Evolutionary conservation across 371 early-diverging fungal species (phyloP).

Genomic region (Mucor circinelloides): DNA sequence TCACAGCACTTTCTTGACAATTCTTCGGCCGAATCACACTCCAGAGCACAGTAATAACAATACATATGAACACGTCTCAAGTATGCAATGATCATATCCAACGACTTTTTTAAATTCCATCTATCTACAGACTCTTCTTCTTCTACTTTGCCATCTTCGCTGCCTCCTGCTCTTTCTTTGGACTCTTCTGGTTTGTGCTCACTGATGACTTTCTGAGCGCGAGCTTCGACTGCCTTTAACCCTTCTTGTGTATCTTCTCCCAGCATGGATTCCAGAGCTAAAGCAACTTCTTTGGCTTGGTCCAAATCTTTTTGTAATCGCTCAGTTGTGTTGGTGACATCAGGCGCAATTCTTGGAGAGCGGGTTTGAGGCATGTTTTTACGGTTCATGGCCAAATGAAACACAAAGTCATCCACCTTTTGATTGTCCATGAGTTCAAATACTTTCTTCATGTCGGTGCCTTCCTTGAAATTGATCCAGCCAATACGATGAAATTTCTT

Average conservation of each 20-base stretch:
- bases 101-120: conserved; percentile 54
- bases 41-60: conserved; percentile 92
- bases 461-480: conserved; percentile 89
- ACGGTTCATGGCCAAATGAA: conserved; percentile 72
- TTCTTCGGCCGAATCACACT: conserved; percentile 83
- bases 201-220: conserved; percentile 37
- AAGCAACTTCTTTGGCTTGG: conserved; percentile 65
- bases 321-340: conserved; percentile 59
- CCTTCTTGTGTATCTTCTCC: conserved; percentile 32
- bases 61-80: conserved; percentile 90
- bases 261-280: conserved; percentile 51
- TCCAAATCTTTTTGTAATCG: conserved; percentile 75
- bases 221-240: conserved; percentile 30
- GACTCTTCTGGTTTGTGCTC: conserved; percentile 9
- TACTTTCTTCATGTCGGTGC: conserved; percentile 77
- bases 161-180: conserved; percentile 9
- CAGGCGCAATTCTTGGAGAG: conserved; percentile 62
- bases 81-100: conserved; percentile 87
- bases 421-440: conserved; percentile 64
- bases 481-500: conserved; percentile 89
- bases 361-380: conserved; percentile 51
- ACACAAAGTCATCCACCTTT: conserved; percentile 74
- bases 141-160: conserved; percentile 21
- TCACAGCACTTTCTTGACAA: conserved; percentile 75
- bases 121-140: conserved; percentile 22